Conservation (phyloP, 2,329 filamentous ascomycete genomes). For the Dothidotthia symphoricarpi region DNA sequence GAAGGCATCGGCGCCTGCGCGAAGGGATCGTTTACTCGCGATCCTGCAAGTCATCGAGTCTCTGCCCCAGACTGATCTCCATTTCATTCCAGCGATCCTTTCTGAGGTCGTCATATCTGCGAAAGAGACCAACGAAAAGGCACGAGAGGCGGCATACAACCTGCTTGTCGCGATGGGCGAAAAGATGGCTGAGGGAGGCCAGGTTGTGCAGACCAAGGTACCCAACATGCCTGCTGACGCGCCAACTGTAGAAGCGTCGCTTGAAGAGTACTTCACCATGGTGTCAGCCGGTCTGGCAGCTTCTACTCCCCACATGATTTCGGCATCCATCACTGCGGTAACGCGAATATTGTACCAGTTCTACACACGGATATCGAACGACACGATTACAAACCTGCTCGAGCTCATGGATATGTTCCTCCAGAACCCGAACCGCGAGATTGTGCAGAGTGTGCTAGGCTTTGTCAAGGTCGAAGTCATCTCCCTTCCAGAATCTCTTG, state of each 20-base stretch:
- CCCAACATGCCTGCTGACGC: constrained; percentile 82
- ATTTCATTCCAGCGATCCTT: constrained; percentile 89
- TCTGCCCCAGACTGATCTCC: constrained; percentile 72
- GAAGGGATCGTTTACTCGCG: constrained; percentile 80
- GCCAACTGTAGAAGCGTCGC: constrained; percentile 70
- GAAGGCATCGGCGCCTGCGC: constrained; percentile 81
- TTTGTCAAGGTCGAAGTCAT: constrained; percentile 97
- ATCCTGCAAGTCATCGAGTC: constrained; percentile 77
- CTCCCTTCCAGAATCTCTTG: constrained; percentile 73
- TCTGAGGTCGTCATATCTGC: constrained; percentile 94
- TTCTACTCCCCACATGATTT: constrained; percentile 94
- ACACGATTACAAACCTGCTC: constrained; percentile 78
- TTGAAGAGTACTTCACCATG: constrained; percentile 98
- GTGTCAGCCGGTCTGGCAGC: constrained; percentile 92
- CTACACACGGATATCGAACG: constrained; percentile 64
- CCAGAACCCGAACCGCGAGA: constrained; percentile 93
- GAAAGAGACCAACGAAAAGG: constrained; percentile 97
- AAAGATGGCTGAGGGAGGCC: constrained; percentile 71
- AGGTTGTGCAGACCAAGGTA: constrained; percentile 82
- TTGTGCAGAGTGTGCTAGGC: constrained; percentile 88
- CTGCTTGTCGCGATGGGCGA: constrained; percentile 85
- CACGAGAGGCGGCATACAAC: constrained; percentile 84
- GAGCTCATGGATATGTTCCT: constrained; percentile 96
- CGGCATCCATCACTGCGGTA: constrained; percentile 90
- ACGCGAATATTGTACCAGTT: constrained; percentile 94